A percentile compares a stretch with the other conserved stretches of the same genome.
Evolutionary conservation across 768 basidiomycete species (phyloP).

Genomic region (Chalciporus pseudorubinellus): DNA sequence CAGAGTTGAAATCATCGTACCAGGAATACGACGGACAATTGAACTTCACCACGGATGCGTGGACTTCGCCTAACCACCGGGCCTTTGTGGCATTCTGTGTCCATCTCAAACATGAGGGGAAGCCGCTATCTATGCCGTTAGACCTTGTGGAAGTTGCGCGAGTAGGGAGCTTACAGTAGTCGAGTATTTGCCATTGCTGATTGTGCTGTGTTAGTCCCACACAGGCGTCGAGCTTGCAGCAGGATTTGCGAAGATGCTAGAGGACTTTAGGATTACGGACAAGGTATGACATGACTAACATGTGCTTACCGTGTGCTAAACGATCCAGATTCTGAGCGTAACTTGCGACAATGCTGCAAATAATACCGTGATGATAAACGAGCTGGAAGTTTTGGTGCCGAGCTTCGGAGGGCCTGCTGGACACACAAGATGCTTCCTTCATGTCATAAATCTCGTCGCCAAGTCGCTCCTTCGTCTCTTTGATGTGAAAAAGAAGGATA

Average conservation of each 20-base stretch:
- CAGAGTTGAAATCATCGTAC: not conserved
- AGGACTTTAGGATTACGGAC: not conserved
- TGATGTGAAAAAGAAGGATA: conserved; percentile 24
- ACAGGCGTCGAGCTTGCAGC: not conserved
- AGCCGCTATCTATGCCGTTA: not conserved
- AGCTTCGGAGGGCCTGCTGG: conserved; percentile 23
- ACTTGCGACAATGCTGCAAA: conserved; percentile 15
- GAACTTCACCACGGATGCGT: not conserved
- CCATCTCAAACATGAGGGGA: not conserved
- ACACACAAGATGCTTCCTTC: conserved; percentile 19
- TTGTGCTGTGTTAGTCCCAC: not conserved
- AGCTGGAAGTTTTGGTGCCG: conserved; percentile 23
- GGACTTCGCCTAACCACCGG: not conserved
- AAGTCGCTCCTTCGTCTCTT: conserved; percentile 34
- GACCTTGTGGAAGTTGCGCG: not conserved
- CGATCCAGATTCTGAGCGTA: conserved; percentile 29
- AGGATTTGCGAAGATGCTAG: not conserved
- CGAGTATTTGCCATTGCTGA: too few relatives aligned
- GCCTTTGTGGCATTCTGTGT: not conserved
- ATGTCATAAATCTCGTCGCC: conserved; percentile 38
- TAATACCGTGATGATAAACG: conserved; percentile 36
- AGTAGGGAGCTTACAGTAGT: too few relatives aligned
- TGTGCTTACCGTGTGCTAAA: not conserved
- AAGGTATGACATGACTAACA: not conserved
- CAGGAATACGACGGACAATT: conserved; percentile 1